Evolutionary conservation across 257 asterid species (phyloP).

Genomic region (Echium plantagineum): DNA sequence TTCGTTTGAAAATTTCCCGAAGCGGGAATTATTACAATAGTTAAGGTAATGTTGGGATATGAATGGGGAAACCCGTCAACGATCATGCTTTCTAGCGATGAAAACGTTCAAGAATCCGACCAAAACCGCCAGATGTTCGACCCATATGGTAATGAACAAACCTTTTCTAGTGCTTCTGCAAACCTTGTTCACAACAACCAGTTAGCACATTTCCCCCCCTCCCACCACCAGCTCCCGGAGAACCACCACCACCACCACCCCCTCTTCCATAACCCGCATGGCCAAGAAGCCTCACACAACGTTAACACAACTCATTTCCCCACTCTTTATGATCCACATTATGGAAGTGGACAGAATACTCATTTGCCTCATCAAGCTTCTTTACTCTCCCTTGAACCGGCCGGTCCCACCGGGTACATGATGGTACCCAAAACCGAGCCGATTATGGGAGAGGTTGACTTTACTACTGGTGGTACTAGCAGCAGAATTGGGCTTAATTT

Average conservation of each 20-base stretch:
- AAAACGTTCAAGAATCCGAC: constrained; percentile 33
- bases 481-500: constrained; percentile 68
- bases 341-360: constrained; percentile 22
- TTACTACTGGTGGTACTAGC: constrained; percentile 10
- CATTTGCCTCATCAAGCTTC: constrained; percentile 26
- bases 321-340: constrained; percentile 38
- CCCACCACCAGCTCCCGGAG: constrained; percentile 20
- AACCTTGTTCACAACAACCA: constrained; percentile 13
- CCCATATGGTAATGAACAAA: constrained; percentile 34
- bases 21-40: too few species aligned
- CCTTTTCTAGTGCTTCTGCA: constrained; percentile 1
- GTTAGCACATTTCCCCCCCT: constrained; percentile 27
- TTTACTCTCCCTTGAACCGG: constrained; percentile 50
- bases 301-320: constrained; percentile 16
- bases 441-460: constrained; percentile 29
- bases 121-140: constrained; percentile 42
- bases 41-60: constrained; percentile 57
- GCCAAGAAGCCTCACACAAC: constrained; percentile 4
- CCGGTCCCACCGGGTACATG: constrained; percentile 38
- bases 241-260: constrained; percentile 25
- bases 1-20: too few species aligned
- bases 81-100: constrained; percentile 56
- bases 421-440: constrained; percentile 78
- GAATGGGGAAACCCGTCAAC: constrained; percentile 80
- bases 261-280: constrained; percentile 22